Base-by-base conservation (phyloP, 352 stramenopile species). In the Phytophthora hybrid region DNA sequence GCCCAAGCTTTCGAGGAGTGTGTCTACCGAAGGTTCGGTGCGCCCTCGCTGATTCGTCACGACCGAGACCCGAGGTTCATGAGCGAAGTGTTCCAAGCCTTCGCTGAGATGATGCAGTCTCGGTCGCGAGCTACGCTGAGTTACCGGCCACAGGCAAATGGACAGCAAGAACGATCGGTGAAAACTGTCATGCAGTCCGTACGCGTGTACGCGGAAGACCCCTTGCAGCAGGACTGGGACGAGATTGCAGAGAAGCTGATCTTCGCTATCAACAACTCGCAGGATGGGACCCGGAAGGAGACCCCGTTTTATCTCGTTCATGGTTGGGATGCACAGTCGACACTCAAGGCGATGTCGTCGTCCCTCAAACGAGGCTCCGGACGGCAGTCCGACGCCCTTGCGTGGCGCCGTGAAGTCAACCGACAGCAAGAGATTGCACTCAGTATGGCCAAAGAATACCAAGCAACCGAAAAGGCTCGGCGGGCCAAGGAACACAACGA, bases 101-200 rank as follows among this genome's bases (percentile, higher is more conserved):
- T 26, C 23, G 1, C 23, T 3, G 23, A 26, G 23, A 26, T 26
- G 23, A 26, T 26, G 23, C 23, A 26, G 1, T 26, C 23, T 26
- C 23, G 23, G 23, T 26, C 23, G 23, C 23, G 23, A 1, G 23
- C 23, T 26, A 26, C 23, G 23, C 23, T 26, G 23, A 26, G 23
- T 26, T 26, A 26, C 1, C 23, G 23, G 23, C 23, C 23, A 3
- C 23, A 26, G 0, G 23, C 1, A 0, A 26, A 26, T 26, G 23
- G 66, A 5, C 66, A 68, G n/a, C 66, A 73, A 41, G 53, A 59
- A 4, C 7, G 53, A 1, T 59, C 53, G 11, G 66, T 73, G 7
- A 59, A 67, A 31, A 44, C 66, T 1, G 34, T 68, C n/a, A 59
- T 67, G 3, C 23, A 39, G 8, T 18, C 54, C 11, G n/a, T 71